A percentile compares a stretch with the other conserved stretches of the same genome.
Conservation (phyloP, 2,329 filamentous ascomycete genomes). For the Diaporthe nobilis region DNA sequence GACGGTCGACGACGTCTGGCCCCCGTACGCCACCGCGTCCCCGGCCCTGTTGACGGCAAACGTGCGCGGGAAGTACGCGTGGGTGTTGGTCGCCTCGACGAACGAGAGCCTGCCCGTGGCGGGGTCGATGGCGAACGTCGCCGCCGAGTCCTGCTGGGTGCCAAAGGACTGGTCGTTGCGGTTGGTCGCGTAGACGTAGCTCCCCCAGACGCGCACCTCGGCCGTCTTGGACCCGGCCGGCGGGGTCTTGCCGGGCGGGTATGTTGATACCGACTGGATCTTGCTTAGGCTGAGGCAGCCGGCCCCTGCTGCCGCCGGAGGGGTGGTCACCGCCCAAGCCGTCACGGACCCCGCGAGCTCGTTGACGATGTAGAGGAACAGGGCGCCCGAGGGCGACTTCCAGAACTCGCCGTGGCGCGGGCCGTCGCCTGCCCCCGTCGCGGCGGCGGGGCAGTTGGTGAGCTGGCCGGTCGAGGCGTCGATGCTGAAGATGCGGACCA, state of each 20-base stretch:
- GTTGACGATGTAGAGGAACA: constrained; percentile 58
- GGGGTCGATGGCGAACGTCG: constrained; percentile 63
- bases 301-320: constrained; percentile 45
- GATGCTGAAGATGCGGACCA: constrained; percentile 68
- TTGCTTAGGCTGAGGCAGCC: constrained; percentile 62
- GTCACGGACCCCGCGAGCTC: constrained; percentile 66
- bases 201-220: constrained; percentile 64
- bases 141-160: constrained; percentile 68
- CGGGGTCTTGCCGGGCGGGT: constrained; percentile 52
- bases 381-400: constrained; percentile 51
- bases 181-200: constrained; percentile 69
- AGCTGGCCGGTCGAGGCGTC: constrained; percentile 60
- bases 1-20: constrained; percentile 72
- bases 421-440: constrained; percentile 61
- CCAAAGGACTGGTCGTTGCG: constrained; percentile 72
- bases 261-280: constrained; percentile 62
- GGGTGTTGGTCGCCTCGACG: constrained; percentile 67
- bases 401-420: constrained; percentile 69
- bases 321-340: constrained; percentile 63
- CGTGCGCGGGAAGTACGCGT: constrained; percentile 73
- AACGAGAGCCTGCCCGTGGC: constrained; percentile 65
- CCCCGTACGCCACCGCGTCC: constrained; percentile 72
- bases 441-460: constrained; percentile 59
- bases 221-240: constrained; percentile 49
- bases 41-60: constrained; percentile 73